Evolutionary conservation across 2,329 filamentous ascomycete genomes (phyloP).

Genomic region (Xylaria sp.): DNA sequence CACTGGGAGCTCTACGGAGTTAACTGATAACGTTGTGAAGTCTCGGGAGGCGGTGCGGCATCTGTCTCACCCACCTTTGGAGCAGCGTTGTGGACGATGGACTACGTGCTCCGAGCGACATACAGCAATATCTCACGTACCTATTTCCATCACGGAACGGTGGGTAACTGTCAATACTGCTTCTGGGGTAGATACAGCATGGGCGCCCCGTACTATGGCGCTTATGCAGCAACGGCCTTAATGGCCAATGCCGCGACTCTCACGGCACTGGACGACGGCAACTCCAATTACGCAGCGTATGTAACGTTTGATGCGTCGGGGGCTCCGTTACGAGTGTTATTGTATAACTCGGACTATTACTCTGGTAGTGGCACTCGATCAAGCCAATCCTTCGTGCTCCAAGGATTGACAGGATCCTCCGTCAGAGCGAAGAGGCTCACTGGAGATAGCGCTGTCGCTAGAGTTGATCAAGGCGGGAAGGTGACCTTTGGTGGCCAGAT

Average conservation of each 20-base stretch:
- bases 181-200: slow-evolving; percentile 50
- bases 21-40: slow-evolving; percentile 27
- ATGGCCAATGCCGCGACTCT: slow-evolving; percentile 51
- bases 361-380: slow-evolving; percentile 41
- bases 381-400: slow-evolving; percentile 49
- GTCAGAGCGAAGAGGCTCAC: slow-evolving; percentile 53
- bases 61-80: slow-evolving; percentile 53
- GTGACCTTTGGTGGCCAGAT: slow-evolving; percentile 53
- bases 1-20: not conserved
- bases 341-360: slow-evolving; percentile 55
- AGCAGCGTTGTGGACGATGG: slow-evolving; percentile 57
- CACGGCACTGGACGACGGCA: slow-evolving; percentile 52
- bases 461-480: slow-evolving; percentile 50
- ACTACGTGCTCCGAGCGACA: slow-evolving; percentile 48
- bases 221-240: slow-evolving; percentile 53
- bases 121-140: slow-evolving; percentile 46
- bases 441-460: slow-evolving; percentile 48
- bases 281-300: slow-evolving; percentile 51
- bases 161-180: slow-evolving; percentile 52
- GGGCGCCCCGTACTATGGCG: slow-evolving; percentile 59
- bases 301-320: slow-evolving; percentile 49
- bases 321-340: slow-evolving; percentile 46
- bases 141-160: slow-evolving; percentile 60
- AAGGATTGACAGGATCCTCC: slow-evolving; percentile 45
- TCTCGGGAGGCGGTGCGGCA: slow-evolving; percentile 47